A percentile compares a stretch with the other conserved stretches of the same genome.
Evolutionary conservation across 2,329 filamentous ascomycete genomes (phyloP).

Genomic region (Colletotrichum tropicicola): DNA sequence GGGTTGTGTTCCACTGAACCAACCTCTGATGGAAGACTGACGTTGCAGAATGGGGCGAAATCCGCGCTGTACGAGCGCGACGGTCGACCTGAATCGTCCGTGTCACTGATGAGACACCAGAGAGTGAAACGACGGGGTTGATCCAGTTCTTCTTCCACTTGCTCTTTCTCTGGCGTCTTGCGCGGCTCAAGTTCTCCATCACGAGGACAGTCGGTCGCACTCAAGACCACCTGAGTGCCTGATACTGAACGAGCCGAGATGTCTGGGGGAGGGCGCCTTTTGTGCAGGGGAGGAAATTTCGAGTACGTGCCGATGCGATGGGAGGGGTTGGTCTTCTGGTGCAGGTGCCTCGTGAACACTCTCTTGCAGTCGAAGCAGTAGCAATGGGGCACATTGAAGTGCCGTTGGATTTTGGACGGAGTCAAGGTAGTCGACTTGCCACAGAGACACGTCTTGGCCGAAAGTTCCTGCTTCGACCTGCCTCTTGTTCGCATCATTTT

Average conservation of each 20-base stretch:
- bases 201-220: too few relatives aligned
- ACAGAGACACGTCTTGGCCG: background rate
- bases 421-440: background rate
- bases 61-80: background rate
- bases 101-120: background rate
- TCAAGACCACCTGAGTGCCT: too few relatives aligned
- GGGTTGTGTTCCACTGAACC: background rate
- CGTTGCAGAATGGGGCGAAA: background rate
- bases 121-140: background rate
- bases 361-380: conserved; percentile 3
- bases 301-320: background rate
- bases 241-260: too few relatives aligned
- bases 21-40: background rate
- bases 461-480: background rate
- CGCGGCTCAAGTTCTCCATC: too few relatives aligned
- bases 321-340: background rate
- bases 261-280: background rate
- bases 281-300: background rate
- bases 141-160: background rate
- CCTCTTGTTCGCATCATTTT: background rate
- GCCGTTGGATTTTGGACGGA: background rate
- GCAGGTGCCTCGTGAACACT: background rate
- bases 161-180: background rate
- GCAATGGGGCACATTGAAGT: background rate
- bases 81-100: background rate